A percentile compares a stretch with the other conserved stretches of the same genome.
Conservation (phyloP, 2,329 filamentous ascomycete genomes). For the Aspergillus eucalypticola region DNA sequence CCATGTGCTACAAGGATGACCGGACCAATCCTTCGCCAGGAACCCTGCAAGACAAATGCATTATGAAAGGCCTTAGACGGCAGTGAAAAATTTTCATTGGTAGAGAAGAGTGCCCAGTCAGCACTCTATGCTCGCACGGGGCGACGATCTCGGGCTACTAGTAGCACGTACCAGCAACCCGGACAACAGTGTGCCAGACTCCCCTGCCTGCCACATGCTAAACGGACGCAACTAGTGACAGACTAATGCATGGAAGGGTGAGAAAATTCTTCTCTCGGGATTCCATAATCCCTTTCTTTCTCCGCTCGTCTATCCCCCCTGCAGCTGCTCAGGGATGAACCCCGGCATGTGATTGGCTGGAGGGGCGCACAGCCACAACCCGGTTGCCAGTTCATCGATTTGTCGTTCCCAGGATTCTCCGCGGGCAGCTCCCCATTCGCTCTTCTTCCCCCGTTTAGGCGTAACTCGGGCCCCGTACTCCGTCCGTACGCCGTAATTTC, state of each 20-base stretch:
- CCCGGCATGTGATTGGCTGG: neutral
- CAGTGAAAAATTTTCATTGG: constrained; percentile 12
- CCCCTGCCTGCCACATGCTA: constrained; percentile 11
- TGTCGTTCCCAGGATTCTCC: neutral
- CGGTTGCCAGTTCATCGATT: neutral
- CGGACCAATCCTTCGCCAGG: neutral
- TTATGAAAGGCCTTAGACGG: neutral
- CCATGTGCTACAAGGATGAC: neutral
- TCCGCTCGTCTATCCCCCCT: neutral
- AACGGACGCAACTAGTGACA: neutral
- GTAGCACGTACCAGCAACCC: neutral
- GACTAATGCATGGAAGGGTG: constrained; percentile 9
- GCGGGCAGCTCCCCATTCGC: neutral
- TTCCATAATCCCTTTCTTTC: neutral
- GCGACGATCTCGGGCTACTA: neutral
- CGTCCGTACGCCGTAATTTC: neutral
- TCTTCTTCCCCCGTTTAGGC: neutral
- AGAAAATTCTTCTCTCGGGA: constrained; percentile 1
- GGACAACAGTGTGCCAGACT: neutral
- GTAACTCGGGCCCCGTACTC: neutral
- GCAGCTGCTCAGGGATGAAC: neutral
- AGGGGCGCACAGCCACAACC: neutral
- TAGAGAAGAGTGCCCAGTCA: neutral
- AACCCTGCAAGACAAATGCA: neutral
- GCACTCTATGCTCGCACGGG: constrained; percentile 3